Evolutionary conservation across 177 flowering plant genomes (phyloP).

Genomic region (Vitis hybrid): DNA sequence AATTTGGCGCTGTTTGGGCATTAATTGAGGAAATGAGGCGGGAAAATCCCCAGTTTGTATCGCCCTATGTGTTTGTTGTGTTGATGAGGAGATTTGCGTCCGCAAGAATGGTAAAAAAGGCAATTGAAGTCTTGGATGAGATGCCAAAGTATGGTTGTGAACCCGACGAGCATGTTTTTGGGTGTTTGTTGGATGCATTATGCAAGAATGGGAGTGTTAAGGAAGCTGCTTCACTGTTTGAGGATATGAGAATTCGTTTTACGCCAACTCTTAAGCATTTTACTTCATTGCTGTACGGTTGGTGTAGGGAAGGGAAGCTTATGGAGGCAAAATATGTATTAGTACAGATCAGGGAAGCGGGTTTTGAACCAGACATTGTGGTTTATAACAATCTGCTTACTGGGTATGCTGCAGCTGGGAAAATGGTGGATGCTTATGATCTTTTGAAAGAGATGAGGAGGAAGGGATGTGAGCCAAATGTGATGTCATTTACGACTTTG

Average conservation of each 20-base stretch:
- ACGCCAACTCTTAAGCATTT: conserved; percentile 67
- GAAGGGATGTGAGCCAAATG: conserved; percentile 76
- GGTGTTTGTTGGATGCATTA: conserved; percentile 89
- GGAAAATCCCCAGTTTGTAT: conserved; percentile 60
- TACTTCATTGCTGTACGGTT: conserved; percentile 80
- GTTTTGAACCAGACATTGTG: conserved; percentile 83
- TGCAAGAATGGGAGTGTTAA: conserved; percentile 85
- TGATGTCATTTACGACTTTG: conserved; percentile 71
- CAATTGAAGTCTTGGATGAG: conserved; percentile 83
- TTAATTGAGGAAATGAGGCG: conserved; percentile 81
- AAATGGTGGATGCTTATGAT: conserved; percentile 76
- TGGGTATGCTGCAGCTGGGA: conserved; percentile 74
- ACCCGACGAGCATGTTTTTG: conserved; percentile 82
- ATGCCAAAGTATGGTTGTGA: conserved; percentile 91
- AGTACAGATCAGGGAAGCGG: conserved; percentile 79
- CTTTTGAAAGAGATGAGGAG: conserved; percentile 73
- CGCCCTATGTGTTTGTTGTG: conserved; percentile 66
- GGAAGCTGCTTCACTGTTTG: conserved; percentile 83
- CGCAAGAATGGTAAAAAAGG: conserved; percentile 79
- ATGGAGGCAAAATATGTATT: conserved; percentile 78
- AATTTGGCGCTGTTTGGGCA: conserved; percentile 92
- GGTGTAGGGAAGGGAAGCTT: conserved; percentile 86
- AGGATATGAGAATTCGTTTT: conserved; percentile 74
- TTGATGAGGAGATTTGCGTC: conserved; percentile 89
- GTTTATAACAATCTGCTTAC: conserved; percentile 74